phyloP scores from a whole-genome alignment of 306 rosid species.

The Cyclanthera cordifolia region DNA sequence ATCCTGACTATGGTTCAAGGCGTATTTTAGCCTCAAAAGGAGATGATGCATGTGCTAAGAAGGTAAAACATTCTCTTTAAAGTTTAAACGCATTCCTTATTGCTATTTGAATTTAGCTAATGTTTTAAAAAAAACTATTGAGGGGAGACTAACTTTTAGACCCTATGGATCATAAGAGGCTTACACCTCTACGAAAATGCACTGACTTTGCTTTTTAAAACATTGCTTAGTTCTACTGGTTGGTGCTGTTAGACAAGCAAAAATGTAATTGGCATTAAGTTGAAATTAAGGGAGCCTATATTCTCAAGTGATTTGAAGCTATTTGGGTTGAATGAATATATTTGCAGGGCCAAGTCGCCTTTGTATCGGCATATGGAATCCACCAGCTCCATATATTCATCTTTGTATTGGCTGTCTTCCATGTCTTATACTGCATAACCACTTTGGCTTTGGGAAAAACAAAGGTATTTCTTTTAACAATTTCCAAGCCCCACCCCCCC shows the following conservation, averaged over 20 bases:
- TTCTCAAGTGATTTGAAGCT: conserved; percentile 6
- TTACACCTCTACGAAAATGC: too few species aligned
- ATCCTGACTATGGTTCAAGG: conserved; percentile 17
- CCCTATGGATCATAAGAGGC: too few species aligned
- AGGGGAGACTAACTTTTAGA: too few species aligned
- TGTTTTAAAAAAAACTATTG: too few species aligned
- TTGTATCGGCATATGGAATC: conserved; percentile 73
- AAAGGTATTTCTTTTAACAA: conserved; percentile 32
- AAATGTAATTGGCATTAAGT: neutral
- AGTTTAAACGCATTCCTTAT: neutral
- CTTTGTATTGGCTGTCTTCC: conserved; percentile 54
- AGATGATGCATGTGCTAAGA: conserved; percentile 22
- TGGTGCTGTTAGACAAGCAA: neutral
- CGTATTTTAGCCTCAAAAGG: conserved; percentile 29
- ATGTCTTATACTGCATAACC: conserved; percentile 51
- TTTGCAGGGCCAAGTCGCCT: conserved; percentile 54
- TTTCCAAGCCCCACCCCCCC: neutral
- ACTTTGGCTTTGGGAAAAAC: conserved; percentile 54
- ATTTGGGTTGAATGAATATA: neutral
- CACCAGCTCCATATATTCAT: conserved; percentile 89
- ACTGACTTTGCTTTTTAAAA: too few species aligned
- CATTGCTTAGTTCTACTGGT: neutral
- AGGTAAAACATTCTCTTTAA: conserved; percentile 18
- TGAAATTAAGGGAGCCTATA: neutral
- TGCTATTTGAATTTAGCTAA: neutral